Conservation (phyloP, 305 asterid species). For the Solanum chacoense region DNA sequence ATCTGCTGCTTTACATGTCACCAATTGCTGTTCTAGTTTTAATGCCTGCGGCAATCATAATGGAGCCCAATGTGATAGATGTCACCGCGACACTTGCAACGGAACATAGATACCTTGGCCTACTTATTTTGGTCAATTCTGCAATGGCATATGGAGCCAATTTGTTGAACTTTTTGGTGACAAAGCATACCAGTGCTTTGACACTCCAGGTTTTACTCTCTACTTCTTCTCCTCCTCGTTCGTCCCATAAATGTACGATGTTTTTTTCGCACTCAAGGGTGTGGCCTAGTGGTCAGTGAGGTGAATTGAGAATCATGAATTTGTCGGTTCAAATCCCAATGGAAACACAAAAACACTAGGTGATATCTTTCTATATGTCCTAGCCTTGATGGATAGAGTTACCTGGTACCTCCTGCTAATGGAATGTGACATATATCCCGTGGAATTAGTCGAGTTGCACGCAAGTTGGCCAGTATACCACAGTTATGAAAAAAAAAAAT, state of each 20-base stretch:
- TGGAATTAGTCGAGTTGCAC: background rate
- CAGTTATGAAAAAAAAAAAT: background rate
- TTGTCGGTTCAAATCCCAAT: background rate
- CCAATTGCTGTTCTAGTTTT: constrained; percentile 81
- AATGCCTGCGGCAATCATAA: constrained; percentile 62
- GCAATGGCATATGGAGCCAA: constrained; percentile 90
- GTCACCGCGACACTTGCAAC: constrained; percentile 45
- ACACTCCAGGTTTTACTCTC: constrained; percentile 72
- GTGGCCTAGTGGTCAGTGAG: background rate
- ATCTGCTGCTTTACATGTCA: constrained; percentile 92
- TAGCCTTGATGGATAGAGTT: background rate
- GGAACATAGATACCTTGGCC: constrained; percentile 53
- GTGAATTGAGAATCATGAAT: background rate
- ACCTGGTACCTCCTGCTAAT: background rate
- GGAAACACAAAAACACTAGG: background rate
- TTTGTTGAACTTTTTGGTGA: constrained; percentile 87
- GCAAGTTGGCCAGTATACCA: background rate
- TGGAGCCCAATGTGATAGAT: constrained; percentile 72
- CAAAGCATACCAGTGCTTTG: constrained; percentile 91
- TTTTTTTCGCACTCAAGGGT: background rate
- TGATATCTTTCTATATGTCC: background rate
- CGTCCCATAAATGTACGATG: background rate
- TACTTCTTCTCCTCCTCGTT: background rate
- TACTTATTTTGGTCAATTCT: constrained; percentile 68
- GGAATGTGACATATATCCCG: background rate